Base-by-base conservation (phyloP, 148 eudicot species). In the Rhododendron henanense region DNA sequence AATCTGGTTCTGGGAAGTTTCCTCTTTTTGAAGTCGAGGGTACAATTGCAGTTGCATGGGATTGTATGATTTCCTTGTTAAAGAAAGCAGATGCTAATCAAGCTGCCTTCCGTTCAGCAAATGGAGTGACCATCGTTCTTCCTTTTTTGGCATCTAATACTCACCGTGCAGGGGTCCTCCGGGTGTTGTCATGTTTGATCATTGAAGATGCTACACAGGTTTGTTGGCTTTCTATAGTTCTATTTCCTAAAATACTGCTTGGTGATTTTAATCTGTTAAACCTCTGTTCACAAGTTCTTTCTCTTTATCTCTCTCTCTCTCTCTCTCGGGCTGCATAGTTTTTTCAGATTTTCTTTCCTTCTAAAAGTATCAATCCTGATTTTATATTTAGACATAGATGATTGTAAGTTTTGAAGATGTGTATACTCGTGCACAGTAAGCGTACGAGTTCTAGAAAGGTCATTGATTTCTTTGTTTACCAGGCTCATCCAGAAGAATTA, bases 31-130 rank as follows among this genome's bases (percentile, higher is more conserved):
- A 94, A 90, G 91, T 87, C 65, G 96, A 94, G 85, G 90, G 87
- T 69, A 97, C 99, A 31, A 92, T 91, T 63, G 82, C 92, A 73
- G 89, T 92, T 88, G 94, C 99, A 83, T 97, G 99, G 99, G 99
- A 97, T 87, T 97, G 98, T 88, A 86, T 95, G 92, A 95, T 95
- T 81, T 95, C 96, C 55, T 89, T 97, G 87, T 85, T 97, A 88
- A 97, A 92, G 93, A 97, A 95, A 92, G 94, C 99, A 31, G 99
- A 95, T 85, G 91, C 95, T 53, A 97, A 94, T 90, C 99, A 97
- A 94, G 92, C 94, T 53, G 92, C 93, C 47, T 97, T 97, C 87
- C 98, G 99, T 84, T 89, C 96, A 45, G 94, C 93, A 87, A 93
- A 92, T 92, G 99, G 98, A 63, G 98, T 95, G 85, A 88, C 92